Percentiles rank a stretch among this genome's conserved stretches.
These are phyloP conservation scores for Aspergillus sp. DNA, from an alignment of 2,329 filamentous ascomycete genomes.

Conservation along the genomic window DNA sequence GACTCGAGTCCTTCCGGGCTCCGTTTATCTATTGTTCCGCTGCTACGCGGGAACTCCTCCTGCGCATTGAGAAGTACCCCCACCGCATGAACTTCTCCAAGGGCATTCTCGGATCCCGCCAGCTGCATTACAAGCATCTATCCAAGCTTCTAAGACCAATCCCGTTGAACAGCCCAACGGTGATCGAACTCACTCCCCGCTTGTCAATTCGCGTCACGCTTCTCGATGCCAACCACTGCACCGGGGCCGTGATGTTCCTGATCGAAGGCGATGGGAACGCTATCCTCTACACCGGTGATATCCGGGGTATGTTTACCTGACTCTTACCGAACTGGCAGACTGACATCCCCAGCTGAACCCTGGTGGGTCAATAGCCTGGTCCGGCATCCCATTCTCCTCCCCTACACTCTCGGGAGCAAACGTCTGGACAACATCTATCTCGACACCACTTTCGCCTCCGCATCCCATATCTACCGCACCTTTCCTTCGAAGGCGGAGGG, in stretches of 20 bases:
- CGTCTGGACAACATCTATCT: slow-evolving; percentile 79
- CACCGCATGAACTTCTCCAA: slow-evolving; percentile 78
- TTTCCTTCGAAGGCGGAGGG: slow-evolving; percentile 71
- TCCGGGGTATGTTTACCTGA: slow-evolving; percentile 53
- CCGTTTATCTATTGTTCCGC: slow-evolving; percentile 90
- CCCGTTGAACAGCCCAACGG: slow-evolving; percentile 75
- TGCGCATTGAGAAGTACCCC: slow-evolving; percentile 74
- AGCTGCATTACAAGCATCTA: slow-evolving; percentile 74
- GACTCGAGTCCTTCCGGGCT: slow-evolving; percentile 71
- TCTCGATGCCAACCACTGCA: slow-evolving; percentile 88
- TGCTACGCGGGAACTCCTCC: slow-evolving; percentile 73
- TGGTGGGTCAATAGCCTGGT: slow-evolving; percentile 79
- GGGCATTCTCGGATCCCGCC: slow-evolving; percentile 71
- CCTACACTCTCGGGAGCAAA: slow-evolving; percentile 67
- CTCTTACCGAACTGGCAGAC: slow-evolving; percentile 7
- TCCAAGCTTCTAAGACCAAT: slow-evolving; percentile 72
- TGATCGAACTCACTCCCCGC: slow-evolving; percentile 69
- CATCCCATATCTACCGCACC: slow-evolving; percentile 45
- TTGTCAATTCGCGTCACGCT: slow-evolving; percentile 75
- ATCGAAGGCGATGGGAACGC: slow-evolving; percentile 72
- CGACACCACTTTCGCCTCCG: slow-evolving; percentile 74
- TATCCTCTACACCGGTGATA: slow-evolving; percentile 84
- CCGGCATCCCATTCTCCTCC: slow-evolving; percentile 69
- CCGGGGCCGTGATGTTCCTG: slow-evolving; percentile 88
- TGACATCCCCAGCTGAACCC: slow-evolving; percentile 55